Evolutionary conservation across 352 stramenopile genomes (phyloP).

Genomic region (Globisporangium viniferum): DNA sequence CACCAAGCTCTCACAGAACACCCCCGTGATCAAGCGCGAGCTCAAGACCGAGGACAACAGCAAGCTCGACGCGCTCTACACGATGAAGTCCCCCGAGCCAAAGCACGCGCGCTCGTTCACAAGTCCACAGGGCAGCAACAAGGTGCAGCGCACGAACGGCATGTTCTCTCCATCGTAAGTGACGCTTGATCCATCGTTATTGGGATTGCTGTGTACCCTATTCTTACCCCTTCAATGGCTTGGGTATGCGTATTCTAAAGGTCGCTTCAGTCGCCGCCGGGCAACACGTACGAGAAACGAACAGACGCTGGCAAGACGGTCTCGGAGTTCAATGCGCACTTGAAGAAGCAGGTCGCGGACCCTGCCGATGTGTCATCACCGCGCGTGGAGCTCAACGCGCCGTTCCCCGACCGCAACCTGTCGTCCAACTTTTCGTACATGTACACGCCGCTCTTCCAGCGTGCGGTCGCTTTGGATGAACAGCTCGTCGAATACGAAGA

Average conservation of each 20-base stretch:
- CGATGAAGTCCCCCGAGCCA: constrained; percentile 66
- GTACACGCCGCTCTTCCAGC: constrained; percentile 81
- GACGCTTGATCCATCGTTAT: background rate
- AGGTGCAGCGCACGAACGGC: constrained; percentile 58
- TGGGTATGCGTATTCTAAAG: constrained; percentile 12
- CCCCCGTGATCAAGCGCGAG: constrained; percentile 72
- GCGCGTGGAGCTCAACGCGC: constrained; percentile 26
- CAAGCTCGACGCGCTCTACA: constrained; percentile 64
- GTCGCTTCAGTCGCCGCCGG: constrained; percentile 67
- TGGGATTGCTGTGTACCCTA: background rate
- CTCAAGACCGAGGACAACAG: constrained; percentile 40
- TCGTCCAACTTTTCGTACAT: constrained; percentile 64
- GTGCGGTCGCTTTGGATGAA: constrained; percentile 71
- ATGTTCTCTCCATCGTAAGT: constrained; percentile 73
- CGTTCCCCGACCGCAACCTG: constrained; percentile 65
- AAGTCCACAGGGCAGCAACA: constrained; percentile 52
- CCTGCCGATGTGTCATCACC: background rate
- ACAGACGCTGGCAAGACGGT: constrained; percentile 75
- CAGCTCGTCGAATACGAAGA: constrained; percentile 78
- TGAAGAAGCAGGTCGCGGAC: constrained; percentile 48
- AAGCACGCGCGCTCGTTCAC: constrained; percentile 67
- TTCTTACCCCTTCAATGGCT: background rate
- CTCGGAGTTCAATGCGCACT: constrained; percentile 73
- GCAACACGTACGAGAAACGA: constrained; percentile 71
- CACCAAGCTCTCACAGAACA: constrained; percentile 35